Conservation (phyloP, 768 basidiomycete genomes). For the Mrakia gelida region DNA sequence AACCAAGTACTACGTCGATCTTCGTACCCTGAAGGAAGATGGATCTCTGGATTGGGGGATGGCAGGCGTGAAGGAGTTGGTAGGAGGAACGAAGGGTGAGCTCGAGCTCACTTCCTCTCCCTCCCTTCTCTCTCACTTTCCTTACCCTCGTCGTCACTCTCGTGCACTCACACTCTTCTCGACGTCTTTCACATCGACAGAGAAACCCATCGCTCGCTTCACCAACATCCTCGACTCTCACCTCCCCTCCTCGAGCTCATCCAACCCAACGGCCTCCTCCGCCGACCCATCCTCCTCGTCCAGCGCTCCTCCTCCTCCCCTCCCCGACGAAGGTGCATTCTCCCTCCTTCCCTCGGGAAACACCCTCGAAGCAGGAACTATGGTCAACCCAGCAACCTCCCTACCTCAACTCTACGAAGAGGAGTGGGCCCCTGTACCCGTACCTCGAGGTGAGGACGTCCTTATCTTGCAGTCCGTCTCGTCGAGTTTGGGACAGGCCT, state of each 20-base stretch:
- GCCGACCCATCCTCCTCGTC: neutral
- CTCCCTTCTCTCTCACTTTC: neutral
- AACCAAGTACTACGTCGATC: slow-evolving; percentile 31
- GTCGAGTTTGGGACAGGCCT: slow-evolving; percentile 1
- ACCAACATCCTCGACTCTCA: slow-evolving; percentile 32
- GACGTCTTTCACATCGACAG: neutral
- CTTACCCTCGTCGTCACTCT: too few relatives aligned
- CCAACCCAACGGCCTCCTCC: neutral
- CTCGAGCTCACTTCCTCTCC: neutral
- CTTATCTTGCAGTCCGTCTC: neutral
- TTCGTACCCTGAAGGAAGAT: slow-evolving; percentile 23
- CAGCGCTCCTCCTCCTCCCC: neutral
- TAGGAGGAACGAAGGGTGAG: slow-evolving; percentile 23
- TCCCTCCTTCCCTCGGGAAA: slow-evolving; percentile 29
- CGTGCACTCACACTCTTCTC: too few relatives aligned
- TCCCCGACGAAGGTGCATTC: slow-evolving; percentile 33
- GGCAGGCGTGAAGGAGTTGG: slow-evolving; percentile 29
- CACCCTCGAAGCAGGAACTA: slow-evolving; percentile 32
- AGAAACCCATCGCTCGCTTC: slow-evolving; percentile 25
- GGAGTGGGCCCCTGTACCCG: slow-evolving; percentile 30
- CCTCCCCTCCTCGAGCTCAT: neutral
- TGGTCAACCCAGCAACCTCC: slow-evolving; percentile 27
- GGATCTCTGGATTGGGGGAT: slow-evolving; percentile 31
- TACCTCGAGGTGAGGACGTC: neutral
- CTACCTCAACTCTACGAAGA: slow-evolving; percentile 32